Base-by-base conservation (phyloP, 805 yeast species). In the Wickerhamomyces ciferrii region DNA sequence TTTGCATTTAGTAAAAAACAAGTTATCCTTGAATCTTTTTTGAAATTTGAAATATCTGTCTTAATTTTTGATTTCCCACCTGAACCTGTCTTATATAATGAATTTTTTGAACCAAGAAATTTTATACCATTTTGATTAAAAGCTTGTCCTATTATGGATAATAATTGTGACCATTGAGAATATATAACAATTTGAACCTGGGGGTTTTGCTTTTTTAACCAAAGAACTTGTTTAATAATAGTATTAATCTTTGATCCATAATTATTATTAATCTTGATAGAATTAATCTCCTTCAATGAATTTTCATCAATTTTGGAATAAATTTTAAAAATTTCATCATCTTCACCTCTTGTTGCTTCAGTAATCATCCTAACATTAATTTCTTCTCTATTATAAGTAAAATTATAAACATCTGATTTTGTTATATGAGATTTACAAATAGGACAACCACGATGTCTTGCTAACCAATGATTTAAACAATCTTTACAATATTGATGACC, bases 401-500 rank as follows among this genome's bases (percentile, higher is more conserved):
- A 88, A 45, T 79, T 74, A 62, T 89, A 87, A 10, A 87, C 68
- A 27, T 87, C 84, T 4, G 70, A 63, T 9, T 58, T 51, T 21
- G 63, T 64, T 17, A 88, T 67, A 1, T 52, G 52, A 2, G 75
- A 66, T 49, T 88, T 87, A 66, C 99, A 94, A 53, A 90, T 71
- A 0, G 99, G 98, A 63, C 99, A 94, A 2, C 69, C 65, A 1
- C 66, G 60, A 36, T 76, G 76, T 15, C 69, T 69, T 19, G 64
- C 66, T 44, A 85, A 60, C 99, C 99, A 94, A 45, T 73, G 81
- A 18, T 68, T 73, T 34, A 94, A 69, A 62, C 99, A 94, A 1
- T 78, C 86, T 47, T 79, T 77, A 61, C 99, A 94, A 60, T 85
- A 94, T 54, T 81, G 82, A 65, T 94, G 99, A 0, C 98, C 98